Percentiles rank a stretch among this genome's conserved stretches.
phyloP scores from a whole-genome alignment of 768 basidiomycete species.

The Macrolepiota fuliginosa region DNA sequence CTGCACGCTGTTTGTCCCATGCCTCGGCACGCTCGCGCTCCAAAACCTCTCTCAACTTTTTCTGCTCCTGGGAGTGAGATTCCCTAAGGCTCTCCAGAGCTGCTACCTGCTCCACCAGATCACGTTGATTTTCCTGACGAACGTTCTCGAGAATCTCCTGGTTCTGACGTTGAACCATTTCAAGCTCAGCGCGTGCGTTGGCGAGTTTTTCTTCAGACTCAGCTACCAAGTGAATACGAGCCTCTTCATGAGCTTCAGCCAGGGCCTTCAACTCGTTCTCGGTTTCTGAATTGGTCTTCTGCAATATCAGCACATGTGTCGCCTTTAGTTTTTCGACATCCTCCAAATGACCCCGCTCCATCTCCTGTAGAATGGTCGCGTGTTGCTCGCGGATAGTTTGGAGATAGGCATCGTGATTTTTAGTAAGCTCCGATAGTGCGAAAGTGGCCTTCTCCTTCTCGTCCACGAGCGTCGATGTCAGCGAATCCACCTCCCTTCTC shows the following conservation, averaged over 20 bases:
- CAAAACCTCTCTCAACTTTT: conserved; percentile 19
- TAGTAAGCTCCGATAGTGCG: conserved; percentile 10
- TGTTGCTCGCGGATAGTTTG: conserved; percentile 51
- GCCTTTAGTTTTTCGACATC: conserved; percentile 49
- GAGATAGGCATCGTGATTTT: conserved; percentile 17
- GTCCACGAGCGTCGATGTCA: conserved; percentile 40
- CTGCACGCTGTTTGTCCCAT: not conserved
- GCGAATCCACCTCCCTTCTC: conserved; percentile 46
- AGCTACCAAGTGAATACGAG: conserved; percentile 34
- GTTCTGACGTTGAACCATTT: conserved; percentile 35
- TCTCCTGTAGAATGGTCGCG: conserved; percentile 47
- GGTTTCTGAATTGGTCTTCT: conserved; percentile 22
- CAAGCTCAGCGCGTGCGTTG: conserved; percentile 36
- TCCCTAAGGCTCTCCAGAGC: conserved; percentile 39
- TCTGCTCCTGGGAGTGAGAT: conserved; percentile 37
- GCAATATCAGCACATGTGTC: conserved; percentile 42
- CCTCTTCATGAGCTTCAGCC: conserved; percentile 39
- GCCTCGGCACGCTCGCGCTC: conserved; percentile 3
- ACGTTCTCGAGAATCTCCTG: conserved; percentile 32
- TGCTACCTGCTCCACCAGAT: conserved; percentile 13
- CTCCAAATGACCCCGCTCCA: conserved; percentile 55
- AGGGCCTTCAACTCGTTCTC: conserved; percentile 29
- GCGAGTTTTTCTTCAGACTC: conserved; percentile 49
- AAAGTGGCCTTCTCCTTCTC: conserved; percentile 43
- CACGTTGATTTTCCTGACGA: conserved; percentile 34